These are phyloP conservation scores for Ophiognomonia clavigignenti-juglandacearum DNA, from an alignment of 2,329 filamentous ascomycete species.

Conservation along the genomic window DNA sequence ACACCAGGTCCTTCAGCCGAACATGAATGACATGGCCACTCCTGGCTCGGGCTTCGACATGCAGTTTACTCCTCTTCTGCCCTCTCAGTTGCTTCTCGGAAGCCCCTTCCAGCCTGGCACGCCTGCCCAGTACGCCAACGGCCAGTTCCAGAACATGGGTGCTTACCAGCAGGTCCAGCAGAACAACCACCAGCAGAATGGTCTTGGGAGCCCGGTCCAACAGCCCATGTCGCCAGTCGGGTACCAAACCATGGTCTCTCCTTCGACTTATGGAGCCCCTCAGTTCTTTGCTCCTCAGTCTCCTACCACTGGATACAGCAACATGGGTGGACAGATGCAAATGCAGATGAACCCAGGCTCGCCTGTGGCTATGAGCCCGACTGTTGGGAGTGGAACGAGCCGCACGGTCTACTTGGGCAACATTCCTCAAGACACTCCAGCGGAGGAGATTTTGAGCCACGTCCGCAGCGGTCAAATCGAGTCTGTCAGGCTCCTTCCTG, in stretches of 20 bases:
- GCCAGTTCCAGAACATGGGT: conserved; percentile 83
- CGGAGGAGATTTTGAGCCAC: conserved; percentile 94
- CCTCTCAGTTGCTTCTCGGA: conserved; percentile 88
- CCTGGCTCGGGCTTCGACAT: conserved; percentile 91
- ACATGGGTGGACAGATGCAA: conserved; percentile 54
- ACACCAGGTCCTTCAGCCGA: conserved; percentile 39
- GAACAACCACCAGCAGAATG: conserved; percentile 49
- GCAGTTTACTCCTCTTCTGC: conserved; percentile 95
- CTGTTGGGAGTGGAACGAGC: conserved; percentile 85
- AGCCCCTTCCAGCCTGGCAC: conserved; percentile 96
- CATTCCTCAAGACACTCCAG: conserved; percentile 94
- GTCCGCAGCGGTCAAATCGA: conserved; percentile 97
- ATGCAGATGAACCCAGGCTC: conserved; percentile 61
- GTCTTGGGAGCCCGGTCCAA: conserved; percentile 70
- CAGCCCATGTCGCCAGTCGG: conserved; percentile 74
- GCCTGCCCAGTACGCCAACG: conserved; percentile 81
- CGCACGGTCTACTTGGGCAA: conserved; percentile 96
- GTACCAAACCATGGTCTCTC: conserved; percentile 82
- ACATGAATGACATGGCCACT: conserved; percentile 70
- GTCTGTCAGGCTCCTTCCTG: conserved; percentile 91
- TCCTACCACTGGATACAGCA: conserved; percentile 70
- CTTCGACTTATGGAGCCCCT: conserved; percentile 74
- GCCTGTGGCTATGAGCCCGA: conserved; percentile 69
- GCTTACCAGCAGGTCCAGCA: conserved; percentile 65
- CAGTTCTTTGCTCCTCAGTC: conserved; percentile 85